Base-by-base conservation (phyloP, 2,329 filamentous ascomycete species). In the Tolypocladium capitatum region DNA sequence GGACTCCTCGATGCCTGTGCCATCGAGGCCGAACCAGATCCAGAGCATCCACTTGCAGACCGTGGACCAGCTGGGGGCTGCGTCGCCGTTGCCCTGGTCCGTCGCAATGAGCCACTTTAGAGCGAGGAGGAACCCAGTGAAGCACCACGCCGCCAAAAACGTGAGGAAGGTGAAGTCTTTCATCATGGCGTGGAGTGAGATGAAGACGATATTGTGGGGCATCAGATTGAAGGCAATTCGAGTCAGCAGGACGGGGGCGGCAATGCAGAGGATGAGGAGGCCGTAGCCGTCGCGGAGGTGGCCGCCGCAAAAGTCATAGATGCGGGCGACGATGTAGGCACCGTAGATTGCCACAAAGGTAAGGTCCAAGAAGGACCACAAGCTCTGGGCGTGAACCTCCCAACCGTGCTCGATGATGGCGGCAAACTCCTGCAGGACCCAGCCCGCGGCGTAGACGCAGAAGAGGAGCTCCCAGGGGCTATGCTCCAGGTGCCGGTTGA, bases 1-100 rank as follows among this genome's bases (percentile, higher is more conserved):
- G 2, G 68, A 69, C 49, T 69, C 66, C 49, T 73, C 69, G 42
- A 75, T 74, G 11, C 72, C 72, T 5, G 73, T 74, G 21, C 72
- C 83, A 51, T 86, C 83, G 1, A 87, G 74, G 1, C 83, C 83
- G 55, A 87, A 87, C 83, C 83, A 87, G 55, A 87, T 84, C 80
- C 81, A 86, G 3, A 87, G 70, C 73, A 87, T 83, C 83, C 83
- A 87, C 62, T 86, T 86, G 31, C 75, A 75, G 45, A 86, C 83
- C 0, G 80, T 82, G 30, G 64, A 60, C 67, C 68, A 71, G 34
- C 57, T 60, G 2, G 65, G 63, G 21, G 33, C 34, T 10, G 59
- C 53, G 50, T 64, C 49, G 49, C 60, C 50, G 16, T 52, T 52
- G 30, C 54, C 60, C 21, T 56, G 53, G 45, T 54, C 59, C 2